A percentile compares a stretch with the other conserved stretches of the same genome.
These are phyloP conservation scores for Quercus lobata DNA, from an alignment of 331 rosid species.

Conservation along the genomic window DNA sequence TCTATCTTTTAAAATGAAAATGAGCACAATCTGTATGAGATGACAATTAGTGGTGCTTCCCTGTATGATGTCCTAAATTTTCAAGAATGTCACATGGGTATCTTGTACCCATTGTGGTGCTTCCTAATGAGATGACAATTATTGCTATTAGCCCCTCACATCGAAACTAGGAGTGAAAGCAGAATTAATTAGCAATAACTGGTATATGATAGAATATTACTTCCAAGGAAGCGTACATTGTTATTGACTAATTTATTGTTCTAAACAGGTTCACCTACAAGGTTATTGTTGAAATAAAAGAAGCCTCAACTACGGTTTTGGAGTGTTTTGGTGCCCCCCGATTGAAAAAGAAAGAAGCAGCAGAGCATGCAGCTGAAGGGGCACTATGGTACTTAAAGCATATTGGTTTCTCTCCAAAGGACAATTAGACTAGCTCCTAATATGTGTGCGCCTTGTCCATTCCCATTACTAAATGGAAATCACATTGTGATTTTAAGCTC, in stretches of 20 bases:
- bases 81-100: too few species aligned
- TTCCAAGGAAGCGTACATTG: not conserved
- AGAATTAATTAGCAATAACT: conserved; percentile 1
- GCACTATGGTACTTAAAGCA: conserved; percentile 59
- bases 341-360: conserved; percentile 50
- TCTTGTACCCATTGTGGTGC: too few species aligned
- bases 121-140: too few species aligned
- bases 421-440: not conserved
- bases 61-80: too few species aligned
- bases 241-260: conserved; percentile 1
- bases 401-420: conserved; percentile 23
- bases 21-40: too few species aligned
- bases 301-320: conserved; percentile 17
- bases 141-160: too few species aligned
- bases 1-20: too few species aligned
- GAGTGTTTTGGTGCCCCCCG: conserved; percentile 60
- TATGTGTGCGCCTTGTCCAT: not conserved
- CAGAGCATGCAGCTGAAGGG: conserved; percentile 64
- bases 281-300: conserved; percentile 43
- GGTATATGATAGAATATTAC: not conserved
- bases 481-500: too few species aligned
- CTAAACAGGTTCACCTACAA: conserved; percentile 59
- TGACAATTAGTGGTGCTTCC: too few species aligned
- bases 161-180: not conserved
- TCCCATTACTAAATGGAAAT: not conserved